Evolutionary conservation across 2,329 filamentous ascomycete species (phyloP).

Genomic region (Taxawa tesnikishii): DNA sequence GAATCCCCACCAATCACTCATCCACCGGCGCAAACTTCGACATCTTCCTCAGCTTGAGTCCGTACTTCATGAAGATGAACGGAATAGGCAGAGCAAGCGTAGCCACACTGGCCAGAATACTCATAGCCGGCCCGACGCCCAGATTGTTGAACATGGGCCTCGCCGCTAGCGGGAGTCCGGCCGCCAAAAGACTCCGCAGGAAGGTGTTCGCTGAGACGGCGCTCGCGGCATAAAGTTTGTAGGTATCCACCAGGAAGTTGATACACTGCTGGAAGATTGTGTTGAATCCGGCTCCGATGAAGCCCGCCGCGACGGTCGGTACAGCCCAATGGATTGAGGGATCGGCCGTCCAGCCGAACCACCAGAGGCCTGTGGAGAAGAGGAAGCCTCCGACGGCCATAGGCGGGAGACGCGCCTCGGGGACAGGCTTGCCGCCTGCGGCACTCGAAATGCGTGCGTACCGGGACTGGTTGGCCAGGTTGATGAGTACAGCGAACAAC

Average conservation of each 20-base stretch:
- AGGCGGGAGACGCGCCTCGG: slow-evolving; percentile 28
- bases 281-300: slow-evolving; percentile 35
- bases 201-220: slow-evolving; percentile 39
- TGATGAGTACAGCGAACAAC: slow-evolving; percentile 25
- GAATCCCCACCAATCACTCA: too few relatives aligned
- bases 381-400: slow-evolving; percentile 32
- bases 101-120: slow-evolving; percentile 28
- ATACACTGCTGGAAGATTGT: slow-evolving; percentile 36
- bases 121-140: slow-evolving; percentile 29
- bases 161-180: slow-evolving; percentile 24
- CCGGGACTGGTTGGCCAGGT: slow-evolving; percentile 27
- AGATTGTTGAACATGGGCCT: slow-evolving; percentile 28
- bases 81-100: slow-evolving; percentile 29
- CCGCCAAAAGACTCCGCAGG: slow-evolving; percentile 29
- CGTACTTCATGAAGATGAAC: slow-evolving; percentile 32
- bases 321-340: slow-evolving; percentile 27
- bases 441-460: slow-evolving; percentile 26
- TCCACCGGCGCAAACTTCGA: slow-evolving; percentile 30
- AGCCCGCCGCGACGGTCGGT: slow-evolving; percentile 26
- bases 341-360: slow-evolving; percentile 30
- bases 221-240: slow-evolving; percentile 32
- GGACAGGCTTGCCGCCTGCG: slow-evolving; percentile 20
- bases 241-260: slow-evolving; percentile 32
- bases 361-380: slow-evolving; percentile 31
- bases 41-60: slow-evolving; percentile 25